Evolutionary conservation across 2,329 filamentous ascomycete genomes (phyloP).

Genomic region (Penicillium sp.): DNA sequence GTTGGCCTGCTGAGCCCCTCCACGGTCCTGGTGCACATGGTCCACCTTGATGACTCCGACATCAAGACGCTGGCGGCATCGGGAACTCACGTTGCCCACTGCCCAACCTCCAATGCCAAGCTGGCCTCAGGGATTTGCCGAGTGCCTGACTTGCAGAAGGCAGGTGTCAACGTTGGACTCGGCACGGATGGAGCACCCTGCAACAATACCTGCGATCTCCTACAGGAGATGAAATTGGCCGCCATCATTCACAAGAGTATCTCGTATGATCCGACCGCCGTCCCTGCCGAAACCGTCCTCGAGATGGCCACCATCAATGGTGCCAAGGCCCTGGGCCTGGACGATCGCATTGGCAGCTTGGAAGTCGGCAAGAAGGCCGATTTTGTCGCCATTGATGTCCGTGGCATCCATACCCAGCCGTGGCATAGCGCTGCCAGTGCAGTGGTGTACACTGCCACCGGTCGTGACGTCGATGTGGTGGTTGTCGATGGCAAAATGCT

Average conservation of each 20-base stretch:
- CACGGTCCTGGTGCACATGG: slow-evolving; percentile 58
- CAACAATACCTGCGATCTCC: slow-evolving; percentile 57
- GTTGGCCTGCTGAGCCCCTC: slow-evolving; percentile 45
- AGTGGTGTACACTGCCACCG: slow-evolving; percentile 50
- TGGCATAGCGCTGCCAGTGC: slow-evolving; percentile 48
- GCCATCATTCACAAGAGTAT: slow-evolving; percentile 54
- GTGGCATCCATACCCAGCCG: slow-evolving; percentile 42
- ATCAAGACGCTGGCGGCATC: slow-evolving; percentile 45
- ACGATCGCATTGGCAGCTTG: slow-evolving; percentile 44
- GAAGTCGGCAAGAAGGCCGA: slow-evolving; percentile 50
- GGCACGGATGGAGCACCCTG: slow-evolving; percentile 60
- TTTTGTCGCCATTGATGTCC: slow-evolving; percentile 41
- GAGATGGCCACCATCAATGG: slow-evolving; percentile 59
- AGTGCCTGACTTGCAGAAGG: slow-evolving; percentile 50
- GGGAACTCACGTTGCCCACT: slow-evolving; percentile 54
- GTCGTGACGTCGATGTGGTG: slow-evolving; percentile 50
- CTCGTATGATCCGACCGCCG: slow-evolving; percentile 46
- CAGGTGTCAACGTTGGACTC: slow-evolving; percentile 52
- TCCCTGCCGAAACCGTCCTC: slow-evolving; percentile 52
- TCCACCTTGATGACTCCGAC: slow-evolving; percentile 53
- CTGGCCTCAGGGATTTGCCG: slow-evolving; percentile 56
- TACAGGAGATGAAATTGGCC: slow-evolving; percentile 58
- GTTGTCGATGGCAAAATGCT: slow-evolving; percentile 49
- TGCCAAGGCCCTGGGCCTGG: slow-evolving; percentile 53
- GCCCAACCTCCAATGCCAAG: slow-evolving; percentile 57